These are phyloP conservation scores for Phaffia rhodozyma DNA, from an alignment of 1,284 basidiomycete species.

Conservation along the genomic window DNA sequence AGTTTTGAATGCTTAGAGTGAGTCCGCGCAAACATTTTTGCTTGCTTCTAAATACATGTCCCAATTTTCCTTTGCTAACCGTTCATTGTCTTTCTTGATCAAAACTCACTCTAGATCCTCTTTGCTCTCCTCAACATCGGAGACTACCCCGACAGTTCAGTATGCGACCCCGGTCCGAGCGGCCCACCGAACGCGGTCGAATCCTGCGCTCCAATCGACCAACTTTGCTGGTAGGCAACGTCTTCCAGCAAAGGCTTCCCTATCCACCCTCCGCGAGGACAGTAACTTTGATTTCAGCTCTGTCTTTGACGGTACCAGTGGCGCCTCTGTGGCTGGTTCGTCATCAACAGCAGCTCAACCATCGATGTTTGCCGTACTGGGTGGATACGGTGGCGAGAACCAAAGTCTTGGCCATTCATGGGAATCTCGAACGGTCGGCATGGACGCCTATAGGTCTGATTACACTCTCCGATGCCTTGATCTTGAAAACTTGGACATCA, in stretches of 20 bases:
- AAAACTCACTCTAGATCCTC: not conserved
- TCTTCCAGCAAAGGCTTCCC: constrained; percentile 11
- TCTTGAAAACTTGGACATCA: not conserved
- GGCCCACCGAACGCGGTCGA: constrained; percentile 5
- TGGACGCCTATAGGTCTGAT: constrained; percentile 2
- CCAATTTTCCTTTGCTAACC: not conserved
- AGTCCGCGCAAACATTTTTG: too few species aligned
- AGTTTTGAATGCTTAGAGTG: too few species aligned
- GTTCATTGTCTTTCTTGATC: not conserved
- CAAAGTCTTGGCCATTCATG: constrained; percentile 6
- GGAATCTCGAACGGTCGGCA: constrained; percentile 4
- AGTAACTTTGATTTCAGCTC: not conserved
- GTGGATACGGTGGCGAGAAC: constrained; percentile 12
- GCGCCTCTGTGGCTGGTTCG: not conserved
- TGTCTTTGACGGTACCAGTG: constrained; percentile 2
- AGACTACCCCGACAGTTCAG: not conserved
- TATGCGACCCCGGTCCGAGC: not conserved
- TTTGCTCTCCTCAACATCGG: not conserved
- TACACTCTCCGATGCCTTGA: not conserved
- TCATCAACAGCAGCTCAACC: not conserved
- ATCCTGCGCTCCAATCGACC: constrained; percentile 4
- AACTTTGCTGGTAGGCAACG: not conserved
- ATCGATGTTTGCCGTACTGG: constrained; percentile 11
- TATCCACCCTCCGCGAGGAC: constrained; percentile 9
- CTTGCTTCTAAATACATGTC: too few species aligned